phyloP scores from a whole-genome alignment of 2,329 filamentous ascomycete genomes.

The Chrysosporium keratinophilum region DNA sequence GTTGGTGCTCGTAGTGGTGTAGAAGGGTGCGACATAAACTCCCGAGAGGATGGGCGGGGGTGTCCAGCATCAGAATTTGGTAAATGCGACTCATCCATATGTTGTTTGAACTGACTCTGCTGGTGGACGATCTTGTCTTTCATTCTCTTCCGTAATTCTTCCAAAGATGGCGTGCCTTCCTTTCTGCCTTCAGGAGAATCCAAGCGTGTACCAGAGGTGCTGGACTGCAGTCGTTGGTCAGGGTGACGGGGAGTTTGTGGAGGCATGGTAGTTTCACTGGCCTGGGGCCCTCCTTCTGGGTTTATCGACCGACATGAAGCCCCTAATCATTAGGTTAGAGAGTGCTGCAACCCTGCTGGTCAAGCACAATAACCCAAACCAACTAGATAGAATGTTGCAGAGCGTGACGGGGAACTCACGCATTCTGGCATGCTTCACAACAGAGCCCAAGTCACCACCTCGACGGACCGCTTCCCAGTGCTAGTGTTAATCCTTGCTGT shows the following conservation, averaged over 20 bases:
- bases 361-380: neutral
- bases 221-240: neutral
- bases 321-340: slow-evolving; percentile 2
- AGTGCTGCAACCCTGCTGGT: neutral
- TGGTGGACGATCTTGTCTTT: slow-evolving; percentile 34
- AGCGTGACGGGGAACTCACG: slow-evolving; percentile 1
- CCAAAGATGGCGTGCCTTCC: slow-evolving; percentile 30
- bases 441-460: neutral
- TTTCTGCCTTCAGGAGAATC: slow-evolving; percentile 18
- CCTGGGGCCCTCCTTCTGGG: slow-evolving; percentile 5
- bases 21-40: slow-evolving; percentile 17
- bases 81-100: slow-evolving; percentile 12
- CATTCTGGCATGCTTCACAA: slow-evolving; percentile 10
- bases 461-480: neutral
- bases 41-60: neutral
- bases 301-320: slow-evolving; percentile 1
- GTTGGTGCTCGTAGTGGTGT: slow-evolving; percentile 36
- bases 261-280: neutral
- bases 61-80: slow-evolving; percentile 6
- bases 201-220: neutral
- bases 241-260: neutral
- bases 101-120: slow-evolving; percentile 30
- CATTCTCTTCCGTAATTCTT: slow-evolving; percentile 35
- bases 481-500: neutral
- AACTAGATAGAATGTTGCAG: neutral